Base-by-base conservation (phyloP, 805 yeast genomes). In the Candida tibetensis region DNA sequence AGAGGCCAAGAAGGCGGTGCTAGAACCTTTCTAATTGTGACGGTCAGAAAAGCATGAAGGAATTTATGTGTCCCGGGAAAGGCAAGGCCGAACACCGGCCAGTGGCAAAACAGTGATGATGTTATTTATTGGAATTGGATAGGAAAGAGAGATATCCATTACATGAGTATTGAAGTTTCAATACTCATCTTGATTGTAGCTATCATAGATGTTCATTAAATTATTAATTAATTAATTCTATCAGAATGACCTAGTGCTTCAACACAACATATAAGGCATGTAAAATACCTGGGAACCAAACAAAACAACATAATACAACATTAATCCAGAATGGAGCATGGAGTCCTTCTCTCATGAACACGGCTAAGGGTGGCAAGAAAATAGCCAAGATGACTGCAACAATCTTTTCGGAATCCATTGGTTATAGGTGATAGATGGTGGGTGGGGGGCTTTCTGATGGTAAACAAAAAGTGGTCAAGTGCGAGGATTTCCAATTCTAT, bases 221-320 rank as follows among this genome's bases (percentile, higher is more conserved):
- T n/a, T n/a, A n/a, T n/a, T n/a, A n/a, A n/a, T n/a, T n/a, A n/a
- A n/a, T n/a, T n/a, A n/a, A n/a, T n/a, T n/a, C 25, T 21, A 21
- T 21, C 25, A 21, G 10, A 7, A 10, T 21, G 7, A 12, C 23
- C 32, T 58, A 60, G 41, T 52, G 47, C 41, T 51, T 57, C 42
- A 67, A 52, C 26, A 78, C 86, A 55, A 82, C 65, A 64, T 79
- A 84, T 48, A 82, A 60, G 37, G 91, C 91, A 57, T 83, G 87
- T 49, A 84, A 63, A 64, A 83, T 82, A 66, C 82, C 90, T 54
- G 93, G 93, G 81, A 84, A 81, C 80, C 81, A 80, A 48, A 71
- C 62, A 58, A 76, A 81, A 50, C 69, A 44, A 70, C 84, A 79
- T 51, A 80, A 72, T 43, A 81, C 59, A 48, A 81, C 55, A 71